phyloP scores from a whole-genome alignment of 2,329 filamentous ascomycete species.

The Alternaria ventricosa region DNA sequence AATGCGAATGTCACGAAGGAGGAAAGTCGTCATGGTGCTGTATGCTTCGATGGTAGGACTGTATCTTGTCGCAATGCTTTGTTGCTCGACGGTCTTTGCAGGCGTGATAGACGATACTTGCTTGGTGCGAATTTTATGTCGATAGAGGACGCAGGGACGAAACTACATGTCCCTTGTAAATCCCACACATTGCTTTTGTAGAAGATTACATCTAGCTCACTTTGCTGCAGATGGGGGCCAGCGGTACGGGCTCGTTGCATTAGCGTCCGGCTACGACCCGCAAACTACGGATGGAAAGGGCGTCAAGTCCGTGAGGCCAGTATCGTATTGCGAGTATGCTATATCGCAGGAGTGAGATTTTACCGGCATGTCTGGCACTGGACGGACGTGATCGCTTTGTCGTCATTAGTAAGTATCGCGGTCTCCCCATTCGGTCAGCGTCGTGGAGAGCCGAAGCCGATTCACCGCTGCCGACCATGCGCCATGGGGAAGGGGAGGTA shows the following conservation, averaged over 20 bases:
- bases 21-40: slow-evolving; percentile 44
- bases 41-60: not conserved
- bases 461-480: not conserved
- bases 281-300: not conserved
- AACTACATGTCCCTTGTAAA: not conserved
- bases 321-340: not conserved
- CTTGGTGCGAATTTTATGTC: not conserved
- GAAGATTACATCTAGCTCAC: not conserved
- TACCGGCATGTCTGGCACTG: not conserved
- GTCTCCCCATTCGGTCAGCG: not conserved
- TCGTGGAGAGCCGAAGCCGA: slow-evolving; percentile 15
- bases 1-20: slow-evolving; percentile 54
- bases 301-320: not conserved
- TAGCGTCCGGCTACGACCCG: not conserved
- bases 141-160: not conserved
- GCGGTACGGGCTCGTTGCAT: not conserved
- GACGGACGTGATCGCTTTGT: not conserved
- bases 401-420: not conserved
- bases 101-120: not conserved
- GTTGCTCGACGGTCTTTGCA: not conserved
- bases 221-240: not conserved
- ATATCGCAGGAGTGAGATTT: not conserved
- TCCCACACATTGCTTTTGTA: not conserved
- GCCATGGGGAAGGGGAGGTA: not conserved
- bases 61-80: not conserved